These are phyloP conservation scores for Cytospora chrysosperma DNA, from an alignment of 2,329 filamentous ascomycete species.

Conservation along the genomic window DNA sequence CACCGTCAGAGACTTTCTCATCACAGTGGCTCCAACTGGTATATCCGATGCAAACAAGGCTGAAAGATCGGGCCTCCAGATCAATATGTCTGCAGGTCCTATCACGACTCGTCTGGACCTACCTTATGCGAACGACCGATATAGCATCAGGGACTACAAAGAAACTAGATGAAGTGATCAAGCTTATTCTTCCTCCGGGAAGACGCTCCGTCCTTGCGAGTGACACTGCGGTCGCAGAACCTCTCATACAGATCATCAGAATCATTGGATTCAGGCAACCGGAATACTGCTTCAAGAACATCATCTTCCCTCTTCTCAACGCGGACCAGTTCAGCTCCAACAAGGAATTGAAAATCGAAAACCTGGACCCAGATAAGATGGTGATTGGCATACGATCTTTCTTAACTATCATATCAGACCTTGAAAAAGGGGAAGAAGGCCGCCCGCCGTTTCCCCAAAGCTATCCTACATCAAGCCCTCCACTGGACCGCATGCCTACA, in stretches of 20 bases:
- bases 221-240: constrained; percentile 81
- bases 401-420: constrained; percentile 85
- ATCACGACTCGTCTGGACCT: constrained; percentile 90
- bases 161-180: constrained; percentile 88
- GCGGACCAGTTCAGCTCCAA: constrained; percentile 80
- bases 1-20: constrained; percentile 78
- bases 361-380: constrained; percentile 92
- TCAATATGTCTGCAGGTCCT: constrained; percentile 84
- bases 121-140: constrained; percentile 82
- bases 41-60: constrained; percentile 71
- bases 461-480: constrained; percentile 42
- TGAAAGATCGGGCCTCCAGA: constrained; percentile 80
- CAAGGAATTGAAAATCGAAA: constrained; percentile 80
- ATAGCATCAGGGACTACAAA: constrained; percentile 64
- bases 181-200: constrained; percentile 75
- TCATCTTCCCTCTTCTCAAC: constrained; percentile 95
- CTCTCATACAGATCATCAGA: constrained; percentile 88
- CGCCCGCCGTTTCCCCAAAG: constrained; percentile 80
- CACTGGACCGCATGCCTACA: constrained; percentile 45
- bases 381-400: constrained; percentile 97
- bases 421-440: constrained; percentile 78
- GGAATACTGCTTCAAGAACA: constrained; percentile 86
- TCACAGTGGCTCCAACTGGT: constrained; percentile 85
- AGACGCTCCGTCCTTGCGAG: constrained; percentile 80
- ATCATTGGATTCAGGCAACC: constrained; percentile 93